Evolutionary conservation across 805 yeast species (phyloP), one percentile per base, ranked within the genome.

Genomic region (Kluyveromyces siamensis): DNA sequence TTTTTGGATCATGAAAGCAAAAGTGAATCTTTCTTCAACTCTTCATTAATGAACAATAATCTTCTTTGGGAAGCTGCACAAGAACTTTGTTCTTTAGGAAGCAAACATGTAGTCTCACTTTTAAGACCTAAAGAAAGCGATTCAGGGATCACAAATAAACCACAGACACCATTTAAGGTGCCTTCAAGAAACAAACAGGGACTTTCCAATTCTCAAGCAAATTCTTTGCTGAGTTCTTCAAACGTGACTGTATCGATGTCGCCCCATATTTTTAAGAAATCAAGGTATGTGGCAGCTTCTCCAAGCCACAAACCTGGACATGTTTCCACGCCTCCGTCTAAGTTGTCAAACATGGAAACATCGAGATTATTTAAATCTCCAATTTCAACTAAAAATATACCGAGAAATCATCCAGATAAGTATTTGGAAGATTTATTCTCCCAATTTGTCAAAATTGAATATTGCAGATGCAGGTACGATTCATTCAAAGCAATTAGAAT

Each of bases 401-500:
- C 41, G 30, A 40, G 19, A n/a, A 44, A 50, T 13, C 11, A 30
- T 10, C 21, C 39, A 6, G 45, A 43, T 19, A n/a, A n/a, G 14
- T 50, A 49, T 19, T 46, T 48, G 19, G 46, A 50, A 14, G 48
- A 48, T 17, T 42, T 48, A 14, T 39, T 43, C 35, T 37, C 53
- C 6, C 44, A 39, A 13, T 39, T 53, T 17, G 48, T 49, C 37
- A 48, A 46, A 37, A 38, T 53, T 37, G 48, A 53, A 35, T 46
- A 47, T 17, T 44, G 48, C 40, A 74, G 79, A 72, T 67, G 75
- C 52, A 71, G 75, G 40, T 90, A 77, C 64, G 93, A 90, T 59
- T 86, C 95, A 55, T 80, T 79, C 60, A 81, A 83, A 57, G 95
- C 97, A 0, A 79, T 90, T 9, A 68, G 91, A 48, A 68, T 80